Evolutionary conservation across 352 stramenopile species (phyloP), one percentile per base, ranked within the genome.

Genomic region (Plasmopara muralis): DNA sequence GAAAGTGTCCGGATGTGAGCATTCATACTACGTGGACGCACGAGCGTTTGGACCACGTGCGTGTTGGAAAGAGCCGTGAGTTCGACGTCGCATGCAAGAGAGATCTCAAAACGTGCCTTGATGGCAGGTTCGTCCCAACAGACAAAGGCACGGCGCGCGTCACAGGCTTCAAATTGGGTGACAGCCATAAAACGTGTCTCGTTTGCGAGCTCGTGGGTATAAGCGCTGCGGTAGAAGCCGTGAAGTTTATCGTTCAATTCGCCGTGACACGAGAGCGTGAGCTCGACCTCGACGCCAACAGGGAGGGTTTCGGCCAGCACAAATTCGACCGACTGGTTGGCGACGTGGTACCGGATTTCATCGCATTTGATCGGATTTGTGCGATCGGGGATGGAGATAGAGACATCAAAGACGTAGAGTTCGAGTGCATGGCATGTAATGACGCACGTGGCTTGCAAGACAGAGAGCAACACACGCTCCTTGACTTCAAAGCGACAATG

Each of bases 81-180:
- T 35, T 91, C 57, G 14, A 61, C 62, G 39, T 96, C 88, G 6
- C 97, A 89, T 2, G 88, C 70, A 45, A 98, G 86, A 6, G 83
- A 87, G 46, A 98, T 87, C 47, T 87, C 70, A 64, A 98, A 99
- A 15, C 83, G 85, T 18, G 96, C 94, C 74, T 99, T 99, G 33
- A 96, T 74, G 13, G 89, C 85, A 2, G 97, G 97, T 68, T 99
- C 97, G 69, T 99, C 97, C 85, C 95, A 98, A 75, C 97, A 99
- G 7, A 95, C 95, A 62, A 99, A 98, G 25, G 93, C 95, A 16
- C 93, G 83, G 44, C 96, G 83, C n/a, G 86, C 85, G 46, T 97
- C 83, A 46, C 87, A 87, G 40, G 85, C 83, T 51, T 83, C 74
- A 47, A 90, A 91, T 58, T 90, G 77, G 47, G 79, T 88, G 25